Evolutionary conservation across 2,329 filamentous ascomycete genomes (phyloP).

Genomic region (Cercospora nicotianae): DNA sequence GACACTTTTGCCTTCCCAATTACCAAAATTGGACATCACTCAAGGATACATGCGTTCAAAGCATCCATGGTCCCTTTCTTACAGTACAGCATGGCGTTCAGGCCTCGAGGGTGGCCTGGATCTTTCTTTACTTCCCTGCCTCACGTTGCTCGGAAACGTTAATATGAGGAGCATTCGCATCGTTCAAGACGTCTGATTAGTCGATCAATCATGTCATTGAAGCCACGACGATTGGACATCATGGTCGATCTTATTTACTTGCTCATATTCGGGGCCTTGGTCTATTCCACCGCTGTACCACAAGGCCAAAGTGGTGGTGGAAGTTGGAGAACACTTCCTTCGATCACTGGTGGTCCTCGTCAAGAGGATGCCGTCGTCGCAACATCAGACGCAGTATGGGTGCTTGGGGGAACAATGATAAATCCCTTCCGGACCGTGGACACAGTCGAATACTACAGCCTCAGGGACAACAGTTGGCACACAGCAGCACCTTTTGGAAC

Average conservation of each 20-base stretch:
- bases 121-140: background rate
- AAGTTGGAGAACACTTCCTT: conserved; percentile 6
- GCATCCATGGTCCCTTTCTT: background rate
- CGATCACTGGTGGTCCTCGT: conserved; percentile 6
- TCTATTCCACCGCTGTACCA: background rate
- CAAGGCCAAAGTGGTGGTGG: background rate
- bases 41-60: background rate
- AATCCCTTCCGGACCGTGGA: background rate
- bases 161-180: background rate
- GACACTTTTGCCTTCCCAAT: background rate
- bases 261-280: background rate
- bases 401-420: conserved; percentile 6
- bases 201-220: background rate
- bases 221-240: background rate
- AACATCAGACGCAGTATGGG: conserved; percentile 8
- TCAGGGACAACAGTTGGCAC: conserved; percentile 9
- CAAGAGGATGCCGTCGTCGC: conserved; percentile 16
- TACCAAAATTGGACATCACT: background rate
- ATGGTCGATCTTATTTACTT: background rate
- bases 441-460: conserved; percentile 12
- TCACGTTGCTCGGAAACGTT: background rate
- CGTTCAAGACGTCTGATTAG: background rate
- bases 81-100: background rate
- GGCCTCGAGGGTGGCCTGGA: background rate
- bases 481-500: background rate